Base-by-base conservation (phyloP, 352 stramenopile genomes). In the Phytophthora gonapodyides region DNA sequence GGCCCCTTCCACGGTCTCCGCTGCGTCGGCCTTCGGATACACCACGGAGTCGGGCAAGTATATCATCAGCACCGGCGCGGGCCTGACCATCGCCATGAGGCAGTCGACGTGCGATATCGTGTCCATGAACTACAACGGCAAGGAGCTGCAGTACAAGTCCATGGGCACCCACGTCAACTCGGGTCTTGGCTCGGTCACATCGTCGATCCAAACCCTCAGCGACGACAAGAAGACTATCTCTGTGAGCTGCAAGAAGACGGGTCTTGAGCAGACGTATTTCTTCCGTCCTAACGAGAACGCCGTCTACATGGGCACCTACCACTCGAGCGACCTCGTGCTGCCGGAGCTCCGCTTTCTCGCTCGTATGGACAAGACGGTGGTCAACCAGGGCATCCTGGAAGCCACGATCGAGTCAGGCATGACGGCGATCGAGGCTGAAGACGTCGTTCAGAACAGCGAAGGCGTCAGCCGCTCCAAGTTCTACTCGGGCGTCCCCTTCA, bases 291-390 rank as follows among this genome's bases (percentile, higher is more conserved):
- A 77, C 19, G 75, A 83, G 44, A 83, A 78, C 27, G 63, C 56
- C 24, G 59, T 83, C 35, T 83, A 83, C 60, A 77, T 83, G 71
- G 65, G 71, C 30, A 81, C 76, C 5, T 73, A 81, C 57, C 71
- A 83, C 53, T 66, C 57, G 8, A 54, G 38, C 1, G 63, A 71
- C 16, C 63, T 68, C 2, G 54, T 62, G 36, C 61, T 86, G 0
- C 65, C 68, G 7, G 76, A 86, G 49, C 60, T 86, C 5, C 76
- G 76, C 44, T 83, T 86, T 60, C 59, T 86, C 0, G 76, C 71
- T 13, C 73, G 76, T 15, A 42, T 85, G 7, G 68, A 75, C 37
- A 68, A 53, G 36, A 75, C 47, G 0, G 68, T 73, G 10, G 47
- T 78, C 8, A 75, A 61, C 43, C 11, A 55, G 3, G 76, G 73